Conservation (phyloP, 139 green algal genomes). For the Astrephomene gubernaculifera region DNA sequence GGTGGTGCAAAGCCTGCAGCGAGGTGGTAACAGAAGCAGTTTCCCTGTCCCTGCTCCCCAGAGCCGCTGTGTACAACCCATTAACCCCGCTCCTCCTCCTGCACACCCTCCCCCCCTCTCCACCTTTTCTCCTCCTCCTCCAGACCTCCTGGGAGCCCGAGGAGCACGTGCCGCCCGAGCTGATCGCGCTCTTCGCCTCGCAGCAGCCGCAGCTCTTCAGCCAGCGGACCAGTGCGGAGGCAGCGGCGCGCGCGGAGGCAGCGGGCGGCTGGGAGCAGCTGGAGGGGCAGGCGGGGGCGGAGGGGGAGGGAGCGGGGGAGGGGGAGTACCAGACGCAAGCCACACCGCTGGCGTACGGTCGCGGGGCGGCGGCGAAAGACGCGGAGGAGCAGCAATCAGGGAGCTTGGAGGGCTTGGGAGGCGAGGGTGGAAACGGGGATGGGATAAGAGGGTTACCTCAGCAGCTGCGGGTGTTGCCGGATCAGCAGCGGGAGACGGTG, state of each 20-base stretch:
- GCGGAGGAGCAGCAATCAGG: background rate
- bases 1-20: background rate
- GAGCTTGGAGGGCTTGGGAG: no score
- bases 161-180: slow-evolving; percentile 73
- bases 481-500: slow-evolving; percentile 24
- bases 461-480: background rate
- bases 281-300: background rate
- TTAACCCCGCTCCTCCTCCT: background rate
- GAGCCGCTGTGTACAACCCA: background rate
- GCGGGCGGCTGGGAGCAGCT: slow-evolving; percentile 5
- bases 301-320: background rate
- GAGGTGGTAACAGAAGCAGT: background rate
- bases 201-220: slow-evolving; percentile 59
- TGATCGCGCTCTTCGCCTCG: slow-evolving; percentile 72
- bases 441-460: background rate
- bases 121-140: no score
- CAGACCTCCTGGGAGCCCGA: slow-evolving; percentile 82
- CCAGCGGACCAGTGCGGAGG: slow-evolving; percentile 30
- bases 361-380: background rate
- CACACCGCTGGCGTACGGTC: background rate
- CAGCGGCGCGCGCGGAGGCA: background rate
- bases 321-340: slow-evolving; percentile 37
- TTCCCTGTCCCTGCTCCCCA: background rate
- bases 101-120: background rate
- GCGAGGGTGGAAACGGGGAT: background rate